phyloP scores from a whole-genome alignment of 2,329 filamentous ascomycete genomes.

The Cordyceps cateniannulata region DNA sequence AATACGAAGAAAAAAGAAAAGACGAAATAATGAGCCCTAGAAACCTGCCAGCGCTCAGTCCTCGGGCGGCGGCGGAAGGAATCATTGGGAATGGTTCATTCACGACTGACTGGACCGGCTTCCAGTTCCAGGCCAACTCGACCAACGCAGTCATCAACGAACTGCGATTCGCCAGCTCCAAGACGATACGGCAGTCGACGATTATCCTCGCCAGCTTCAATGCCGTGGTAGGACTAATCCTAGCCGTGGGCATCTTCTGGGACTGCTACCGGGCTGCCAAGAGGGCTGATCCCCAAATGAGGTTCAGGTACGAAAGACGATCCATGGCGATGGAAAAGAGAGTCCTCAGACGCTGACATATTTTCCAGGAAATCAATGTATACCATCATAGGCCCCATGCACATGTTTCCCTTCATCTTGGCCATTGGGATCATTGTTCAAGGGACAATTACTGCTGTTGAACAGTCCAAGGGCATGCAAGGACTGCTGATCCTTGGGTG shows the following conservation, averaged over 20 bases:
- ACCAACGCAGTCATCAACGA: conserved; percentile 43
- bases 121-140: conserved; percentile 32
- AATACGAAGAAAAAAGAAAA: not conserved
- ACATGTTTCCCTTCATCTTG: conserved; percentile 50
- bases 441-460: conserved; percentile 49
- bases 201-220: conserved; percentile 58
- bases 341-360: not conserved
- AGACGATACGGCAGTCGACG: conserved; percentile 54
- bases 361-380: conserved; percentile 30
- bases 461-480: conserved; percentile 49
- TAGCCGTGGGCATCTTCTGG: conserved; percentile 49
- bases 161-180: conserved; percentile 45
- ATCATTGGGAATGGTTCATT: conserved; percentile 3
- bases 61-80: not conserved
- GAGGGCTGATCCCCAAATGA: conserved; percentile 33
- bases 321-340: not conserved
- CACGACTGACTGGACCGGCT: conserved; percentile 18
- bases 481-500: conserved; percentile 47
- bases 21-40: not conserved
- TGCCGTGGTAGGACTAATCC: conserved; percentile 49
- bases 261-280: conserved; percentile 44
- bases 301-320: conserved; percentile 33
- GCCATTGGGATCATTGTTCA: conserved; percentile 53
- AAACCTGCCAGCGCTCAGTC: not conserved
- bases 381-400: conserved; percentile 39